Percentiles rank a stretch among this genome's conserved stretches.
Conservation (phyloP, 2,329 filamentous ascomycete genomes). For the Didymella lethalis region DNA sequence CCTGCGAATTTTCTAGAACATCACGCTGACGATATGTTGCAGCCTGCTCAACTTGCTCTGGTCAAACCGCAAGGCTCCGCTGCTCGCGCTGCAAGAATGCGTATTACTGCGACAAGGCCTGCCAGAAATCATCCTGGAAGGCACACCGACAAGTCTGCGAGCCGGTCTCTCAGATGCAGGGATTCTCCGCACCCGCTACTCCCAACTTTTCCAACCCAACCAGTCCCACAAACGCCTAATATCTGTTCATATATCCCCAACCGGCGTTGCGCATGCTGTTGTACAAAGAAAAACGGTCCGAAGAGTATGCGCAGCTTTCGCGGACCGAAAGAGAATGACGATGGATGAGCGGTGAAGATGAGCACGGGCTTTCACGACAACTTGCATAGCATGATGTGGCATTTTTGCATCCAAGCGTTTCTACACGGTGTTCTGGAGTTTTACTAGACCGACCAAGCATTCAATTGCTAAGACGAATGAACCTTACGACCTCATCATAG, state of each 20-base stretch:
- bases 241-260: conserved; percentile 13
- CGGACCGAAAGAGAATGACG: conserved; percentile 17
- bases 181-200: conserved; percentile 36
- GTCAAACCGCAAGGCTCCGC: conserved; percentile 35
- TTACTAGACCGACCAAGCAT: conserved; percentile 31
- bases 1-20: neutral
- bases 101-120: conserved; percentile 61
- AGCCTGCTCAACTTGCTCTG: conserved; percentile 40
- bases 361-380: conserved; percentile 24
- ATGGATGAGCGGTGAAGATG: conserved; percentile 22
- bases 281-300: conserved; percentile 20
- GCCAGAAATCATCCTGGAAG: conserved; percentile 62
- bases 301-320: conserved; percentile 10
- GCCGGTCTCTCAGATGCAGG: conserved; percentile 34
- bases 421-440: conserved; percentile 25
- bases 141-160: conserved; percentile 58
- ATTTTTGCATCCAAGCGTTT: conserved; percentile 24
- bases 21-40: conserved; percentile 7
- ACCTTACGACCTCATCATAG: conserved; percentile 16
- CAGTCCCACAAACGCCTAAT: conserved; percentile 34
- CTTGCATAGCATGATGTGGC: conserved; percentile 23
- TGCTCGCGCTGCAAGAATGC: conserved; percentile 60
- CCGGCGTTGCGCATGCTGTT: conserved; percentile 15
- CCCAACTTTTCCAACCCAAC: conserved; percentile 40
- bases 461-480: conserved; percentile 30